Percentiles rank a stretch among this genome's conserved stretches.
Conservation (phyloP, 805 yeast species). For the Komagataella pseudopastoris region DNA sequence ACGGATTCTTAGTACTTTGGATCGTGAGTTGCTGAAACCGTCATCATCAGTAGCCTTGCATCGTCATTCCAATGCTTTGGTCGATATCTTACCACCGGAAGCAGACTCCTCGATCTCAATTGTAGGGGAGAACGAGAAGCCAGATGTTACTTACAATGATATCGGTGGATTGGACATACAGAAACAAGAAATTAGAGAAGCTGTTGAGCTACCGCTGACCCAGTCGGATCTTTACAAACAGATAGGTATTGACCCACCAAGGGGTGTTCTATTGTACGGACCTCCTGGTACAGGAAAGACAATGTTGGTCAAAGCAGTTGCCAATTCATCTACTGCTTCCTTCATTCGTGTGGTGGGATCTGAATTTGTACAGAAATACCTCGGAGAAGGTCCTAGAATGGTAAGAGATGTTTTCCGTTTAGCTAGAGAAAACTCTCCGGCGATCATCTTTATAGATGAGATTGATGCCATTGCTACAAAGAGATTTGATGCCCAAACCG, state of each 20-base stretch:
- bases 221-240: constrained; percentile 94
- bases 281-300: constrained; percentile 99
- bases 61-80: constrained; percentile 96
- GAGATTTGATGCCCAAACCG: constrained; percentile 98
- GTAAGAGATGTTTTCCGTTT: constrained; percentile 95
- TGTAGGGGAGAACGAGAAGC: constrained; percentile 87
- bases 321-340: constrained; percentile 89
- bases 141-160: constrained; percentile 88
- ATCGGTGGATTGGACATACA: constrained; percentile 99
- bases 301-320: constrained; percentile 97
- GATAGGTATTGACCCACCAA: constrained; percentile 97
- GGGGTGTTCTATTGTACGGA: constrained; percentile 96
- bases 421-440: constrained; percentile 95
- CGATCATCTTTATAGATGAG: constrained; percentile 95
- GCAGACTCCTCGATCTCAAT: constrained; percentile 95
- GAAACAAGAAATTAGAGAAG: constrained; percentile 97
- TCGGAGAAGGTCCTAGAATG: constrained; percentile 99
- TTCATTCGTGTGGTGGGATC: constrained; percentile 96
- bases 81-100: constrained; percentile 96
- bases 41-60: constrained; percentile 94
- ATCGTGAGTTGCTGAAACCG: constrained; percentile 87
- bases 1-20: constrained; percentile 85
- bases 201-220: constrained; percentile 91
- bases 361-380: constrained; percentile 93
- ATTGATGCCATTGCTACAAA: constrained; percentile 98